Evolutionary conservation across 2,329 filamentous ascomycete genomes (phyloP).

Genomic region (Alternaria ventricosa): DNA sequence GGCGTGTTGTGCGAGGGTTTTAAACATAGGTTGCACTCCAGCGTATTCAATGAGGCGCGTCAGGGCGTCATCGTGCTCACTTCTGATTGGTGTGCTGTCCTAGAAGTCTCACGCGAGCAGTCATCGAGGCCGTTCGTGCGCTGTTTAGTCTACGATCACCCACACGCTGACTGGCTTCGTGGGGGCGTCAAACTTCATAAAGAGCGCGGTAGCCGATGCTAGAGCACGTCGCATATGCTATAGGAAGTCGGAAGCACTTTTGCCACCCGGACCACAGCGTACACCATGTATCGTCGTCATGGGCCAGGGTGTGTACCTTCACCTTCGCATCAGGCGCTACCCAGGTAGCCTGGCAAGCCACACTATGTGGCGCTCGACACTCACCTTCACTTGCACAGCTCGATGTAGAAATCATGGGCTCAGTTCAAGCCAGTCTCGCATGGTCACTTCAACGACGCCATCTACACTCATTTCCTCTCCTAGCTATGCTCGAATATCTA

Average conservation of each 20-base stretch:
- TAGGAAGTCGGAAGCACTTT: neutral
- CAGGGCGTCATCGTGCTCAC: constrained; percentile 18
- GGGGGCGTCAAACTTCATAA: constrained; percentile 9
- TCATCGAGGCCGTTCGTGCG: constrained; percentile 18
- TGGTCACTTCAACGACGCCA: neutral
- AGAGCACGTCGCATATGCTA: neutral
- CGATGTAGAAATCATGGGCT: neutral
- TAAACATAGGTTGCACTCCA: constrained; percentile 17
- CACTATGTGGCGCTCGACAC: neutral
- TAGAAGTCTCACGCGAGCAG: constrained; percentile 27
- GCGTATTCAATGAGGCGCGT: constrained; percentile 15
- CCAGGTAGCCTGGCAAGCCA: neutral
- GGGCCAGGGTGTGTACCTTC: constrained; percentile 9
- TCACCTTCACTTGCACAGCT: constrained; percentile 18
- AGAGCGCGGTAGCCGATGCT: neutral
- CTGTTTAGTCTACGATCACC: constrained; percentile 4
- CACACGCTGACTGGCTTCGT: constrained; percentile 15
- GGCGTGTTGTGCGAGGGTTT: constrained; percentile 14
- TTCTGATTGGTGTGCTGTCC: constrained; percentile 16
- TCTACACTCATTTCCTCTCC: neutral
- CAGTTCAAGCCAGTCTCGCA: neutral
- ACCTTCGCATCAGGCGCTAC: constrained; percentile 9
- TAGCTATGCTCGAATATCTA: neutral
- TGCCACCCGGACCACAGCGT: neutral
- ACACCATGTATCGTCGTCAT: neutral